phyloP scores from a whole-genome alignment of 495 filamentous ascomycete genomes.

The Emericellopsis terricola region DNA sequence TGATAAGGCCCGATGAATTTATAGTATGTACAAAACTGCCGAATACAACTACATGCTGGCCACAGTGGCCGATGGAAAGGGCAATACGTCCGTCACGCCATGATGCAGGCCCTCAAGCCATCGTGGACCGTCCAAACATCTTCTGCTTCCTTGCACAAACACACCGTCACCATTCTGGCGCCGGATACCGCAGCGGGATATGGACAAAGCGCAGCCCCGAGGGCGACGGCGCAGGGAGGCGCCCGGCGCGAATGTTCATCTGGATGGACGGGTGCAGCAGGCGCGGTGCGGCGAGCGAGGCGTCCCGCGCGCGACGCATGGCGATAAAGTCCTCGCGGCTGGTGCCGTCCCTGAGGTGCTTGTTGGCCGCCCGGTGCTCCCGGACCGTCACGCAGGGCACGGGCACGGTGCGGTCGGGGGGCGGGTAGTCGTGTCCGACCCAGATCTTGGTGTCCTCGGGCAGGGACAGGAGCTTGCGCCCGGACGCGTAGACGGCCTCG shows the following conservation, averaged over 20 bases:
- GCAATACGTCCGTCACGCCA: too few species aligned
- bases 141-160: too few species aligned
- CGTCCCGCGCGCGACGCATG: slow-evolving; percentile 28
- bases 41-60: too few species aligned
- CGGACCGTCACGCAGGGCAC: slow-evolving; percentile 28
- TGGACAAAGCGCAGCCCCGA: neutral
- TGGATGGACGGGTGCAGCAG: slow-evolving; percentile 39
- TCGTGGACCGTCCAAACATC: too few species aligned
- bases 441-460: slow-evolving; percentile 26
- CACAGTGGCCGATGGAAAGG: too few species aligned
- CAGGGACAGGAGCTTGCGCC: slow-evolving; percentile 24
- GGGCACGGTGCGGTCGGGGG: slow-evolving; percentile 11
- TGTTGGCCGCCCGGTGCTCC: slow-evolving; percentile 31
- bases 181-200: neutral
- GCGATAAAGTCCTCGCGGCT: slow-evolving; percentile 28
- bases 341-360: slow-evolving; percentile 27
- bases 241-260: slow-evolving; percentile 37
- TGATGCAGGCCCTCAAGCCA: too few species aligned
- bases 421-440: slow-evolving; percentile 34
- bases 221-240: slow-evolving; percentile 21
- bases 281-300: slow-evolving; percentile 24
- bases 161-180: too few species aligned
- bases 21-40: too few species aligned
- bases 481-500: slow-evolving; percentile 24
- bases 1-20: too few species aligned